Percentiles rank a stretch among this genome's conserved stretches.
phyloP scores from a whole-genome alignment of 1,284 basidiomycete species.

The Trichosporon inkin region DNA sequence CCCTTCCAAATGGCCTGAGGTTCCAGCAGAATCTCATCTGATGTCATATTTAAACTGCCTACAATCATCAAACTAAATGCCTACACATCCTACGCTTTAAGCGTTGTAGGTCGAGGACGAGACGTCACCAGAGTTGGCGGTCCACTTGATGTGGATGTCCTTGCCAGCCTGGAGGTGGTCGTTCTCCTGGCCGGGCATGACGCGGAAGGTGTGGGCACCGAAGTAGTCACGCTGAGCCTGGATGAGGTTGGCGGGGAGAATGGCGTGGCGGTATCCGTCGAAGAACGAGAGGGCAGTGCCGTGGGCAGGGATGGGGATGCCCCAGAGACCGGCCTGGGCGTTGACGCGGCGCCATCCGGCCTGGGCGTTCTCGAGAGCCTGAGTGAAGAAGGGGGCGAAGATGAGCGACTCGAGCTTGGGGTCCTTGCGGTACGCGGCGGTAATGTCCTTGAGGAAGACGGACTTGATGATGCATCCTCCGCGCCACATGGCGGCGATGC shows the following conservation, averaged over 20 bases:
- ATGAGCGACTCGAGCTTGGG: constrained; percentile 83
- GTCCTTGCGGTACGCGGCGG: constrained; percentile 85
- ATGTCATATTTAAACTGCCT: constrained; percentile 4
- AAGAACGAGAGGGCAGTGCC: constrained; percentile 98
- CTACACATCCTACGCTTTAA: constrained; percentile 52
- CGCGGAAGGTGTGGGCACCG: constrained; percentile 81
- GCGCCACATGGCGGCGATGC: constrained; percentile 99
- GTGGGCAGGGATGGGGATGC: constrained; percentile 93
- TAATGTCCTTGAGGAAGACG: constrained; percentile 95
- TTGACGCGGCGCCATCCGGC: constrained; percentile 97
- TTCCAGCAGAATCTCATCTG: not conserved
- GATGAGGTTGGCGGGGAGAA: constrained; percentile 88
- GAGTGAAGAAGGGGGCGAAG: constrained; percentile 97
- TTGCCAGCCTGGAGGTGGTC: constrained; percentile 69
- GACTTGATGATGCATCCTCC: constrained; percentile 97
- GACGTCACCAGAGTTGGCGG: constrained; percentile 54
- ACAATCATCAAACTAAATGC: not conserved
- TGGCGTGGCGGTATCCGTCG: constrained; percentile 86
- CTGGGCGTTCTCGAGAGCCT: constrained; percentile 90
- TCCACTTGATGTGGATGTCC: constrained; percentile 70
- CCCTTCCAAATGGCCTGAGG: too few species aligned
- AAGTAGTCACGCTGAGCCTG: constrained; percentile 74
- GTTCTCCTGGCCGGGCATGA: constrained; percentile 84
- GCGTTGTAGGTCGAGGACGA: constrained; percentile 88
- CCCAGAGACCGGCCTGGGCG: constrained; percentile 95